Base-by-base conservation (phyloP, 106 monocot species). In the Allium sativum region DNA sequence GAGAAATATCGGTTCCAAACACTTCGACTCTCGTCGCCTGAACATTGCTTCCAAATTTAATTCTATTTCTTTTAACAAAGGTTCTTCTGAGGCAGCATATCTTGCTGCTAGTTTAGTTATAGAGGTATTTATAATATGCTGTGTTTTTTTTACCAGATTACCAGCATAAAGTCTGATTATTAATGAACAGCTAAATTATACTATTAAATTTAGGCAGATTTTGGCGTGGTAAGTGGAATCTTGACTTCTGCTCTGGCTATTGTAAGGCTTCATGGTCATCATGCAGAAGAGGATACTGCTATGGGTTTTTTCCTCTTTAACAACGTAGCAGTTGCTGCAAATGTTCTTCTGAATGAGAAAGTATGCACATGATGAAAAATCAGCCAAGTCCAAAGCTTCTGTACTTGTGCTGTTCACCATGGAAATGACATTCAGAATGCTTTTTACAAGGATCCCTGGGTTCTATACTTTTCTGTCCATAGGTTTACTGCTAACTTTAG, bases 231-330 rank as follows among this genome's bases (percentile, higher is more conserved):
- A 21, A 77, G 50, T 8, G 82, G 92, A 40, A 78, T 92, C 53
- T 60, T 98, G 52, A 73, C 52, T 58, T 92, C 92, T 72, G 88
- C 68, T 20, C 72, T 92, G 68, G 92, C 92, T 48, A 63, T 98
- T 56, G 98, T 98, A 52, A 85, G 98, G 52, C 98, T 91, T 63
- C 98, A 91, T 16, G 98, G 98, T 18, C 98, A 98, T 72, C 98
- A 98, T 74, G 98, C 98, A 20, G 98, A 98, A 73, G 51, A 61
- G 58, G 65, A 88, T 74, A 44, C 91, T 81, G 76, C 89, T 65
- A 98, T 88, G 91, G 98, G 98, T 0, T 98, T 98, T 75, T 98
- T 91, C 65, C 83, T 98, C 55, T 98, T 98, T 56, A 98, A 98
- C 70, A 98, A 98, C 74, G 78, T 92, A 8, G 90, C 90, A n/a